Conservation (phyloP, 129 eudicot genomes). For the carrot (Daucus carota) region DNA sequence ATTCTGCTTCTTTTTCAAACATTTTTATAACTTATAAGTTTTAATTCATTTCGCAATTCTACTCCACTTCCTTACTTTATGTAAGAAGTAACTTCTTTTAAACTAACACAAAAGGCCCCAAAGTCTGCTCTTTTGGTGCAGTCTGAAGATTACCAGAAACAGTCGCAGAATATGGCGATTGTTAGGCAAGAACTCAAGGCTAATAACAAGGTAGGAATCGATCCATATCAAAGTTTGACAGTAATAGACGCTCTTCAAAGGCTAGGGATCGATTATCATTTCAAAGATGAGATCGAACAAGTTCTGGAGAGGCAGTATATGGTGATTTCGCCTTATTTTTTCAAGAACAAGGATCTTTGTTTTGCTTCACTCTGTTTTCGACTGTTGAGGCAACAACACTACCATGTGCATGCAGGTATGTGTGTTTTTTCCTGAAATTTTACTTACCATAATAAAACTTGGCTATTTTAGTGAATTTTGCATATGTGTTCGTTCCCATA, state of each 20-base stretch:
- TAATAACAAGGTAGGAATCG: neutral
- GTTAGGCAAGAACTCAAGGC: neutral
- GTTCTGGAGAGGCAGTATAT: conserved; percentile 16
- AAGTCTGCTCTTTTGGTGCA: no score
- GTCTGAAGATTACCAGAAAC: neutral
- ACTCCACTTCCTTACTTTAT: no score
- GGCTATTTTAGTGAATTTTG: neutral
- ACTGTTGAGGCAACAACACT: conserved; percentile 54
- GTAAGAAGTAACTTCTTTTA: no score
- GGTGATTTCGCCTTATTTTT: neutral
- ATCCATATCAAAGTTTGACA: conserved; percentile 9
- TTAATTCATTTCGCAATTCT: no score
- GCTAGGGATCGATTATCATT: conserved; percentile 34
- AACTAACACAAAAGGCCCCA: no score
- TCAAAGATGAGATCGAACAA: conserved; percentile 31
- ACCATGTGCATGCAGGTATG: conserved; percentile 37
- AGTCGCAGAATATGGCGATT: neutral
- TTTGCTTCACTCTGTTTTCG: conserved; percentile 42
- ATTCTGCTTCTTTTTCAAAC: no score
- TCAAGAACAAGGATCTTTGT: conserved; percentile 17
- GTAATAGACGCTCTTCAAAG: conserved; percentile 38
- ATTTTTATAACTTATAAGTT: no score
- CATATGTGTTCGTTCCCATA: neutral
- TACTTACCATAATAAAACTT: no score
- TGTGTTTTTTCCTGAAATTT: no score